Percentiles rank a stretch among this genome's conserved stretches.
Conservation (phyloP, 192 early-diverging fungal species). For the Funneliformis mosseae region DNA sequence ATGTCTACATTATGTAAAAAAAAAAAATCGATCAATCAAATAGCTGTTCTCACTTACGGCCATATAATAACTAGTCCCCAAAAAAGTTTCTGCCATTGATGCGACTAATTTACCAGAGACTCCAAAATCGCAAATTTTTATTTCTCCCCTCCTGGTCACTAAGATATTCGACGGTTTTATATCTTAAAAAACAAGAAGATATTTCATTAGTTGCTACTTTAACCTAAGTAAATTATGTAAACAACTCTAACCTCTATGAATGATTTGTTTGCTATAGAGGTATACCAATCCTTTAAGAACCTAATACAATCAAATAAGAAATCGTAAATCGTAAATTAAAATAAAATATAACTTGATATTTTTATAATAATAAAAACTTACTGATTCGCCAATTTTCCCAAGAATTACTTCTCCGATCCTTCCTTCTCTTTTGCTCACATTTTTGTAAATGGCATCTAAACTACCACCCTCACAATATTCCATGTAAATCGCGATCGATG, state of each 20-base stretch:
- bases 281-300: conserved; percentile 91
- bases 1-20: not conserved
- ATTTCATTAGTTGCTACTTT: conserved; percentile 4
- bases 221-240: not conserved
- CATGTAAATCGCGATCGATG: conserved; percentile 91
- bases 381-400: conserved; percentile 86
- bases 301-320: conserved; percentile 28
- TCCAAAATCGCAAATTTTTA: conserved; percentile 98
- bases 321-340: not conserved
- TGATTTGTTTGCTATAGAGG: conserved; percentile 81
- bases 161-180: conserved; percentile 99
- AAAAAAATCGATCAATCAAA: not conserved
- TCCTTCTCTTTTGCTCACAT: conserved; percentile 62
- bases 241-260: conserved; percentile 78
- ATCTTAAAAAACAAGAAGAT: conserved; percentile 55
- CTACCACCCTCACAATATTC: conserved; percentile 96
- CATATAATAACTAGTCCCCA: conserved; percentile 97
- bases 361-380: conserved; percentile 27
- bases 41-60: conserved; percentile 59
- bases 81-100: conserved; percentile 91
- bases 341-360: not conserved
- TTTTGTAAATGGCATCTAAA: conserved; percentile 89
- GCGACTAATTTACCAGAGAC: conserved; percentile 90
- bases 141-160: conserved; percentile 81
- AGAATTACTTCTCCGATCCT: conserved; percentile 88